phyloP scores from a whole-genome alignment of 1,284 basidiomycete genomes.

The Trichosporon ovoides region DNA sequence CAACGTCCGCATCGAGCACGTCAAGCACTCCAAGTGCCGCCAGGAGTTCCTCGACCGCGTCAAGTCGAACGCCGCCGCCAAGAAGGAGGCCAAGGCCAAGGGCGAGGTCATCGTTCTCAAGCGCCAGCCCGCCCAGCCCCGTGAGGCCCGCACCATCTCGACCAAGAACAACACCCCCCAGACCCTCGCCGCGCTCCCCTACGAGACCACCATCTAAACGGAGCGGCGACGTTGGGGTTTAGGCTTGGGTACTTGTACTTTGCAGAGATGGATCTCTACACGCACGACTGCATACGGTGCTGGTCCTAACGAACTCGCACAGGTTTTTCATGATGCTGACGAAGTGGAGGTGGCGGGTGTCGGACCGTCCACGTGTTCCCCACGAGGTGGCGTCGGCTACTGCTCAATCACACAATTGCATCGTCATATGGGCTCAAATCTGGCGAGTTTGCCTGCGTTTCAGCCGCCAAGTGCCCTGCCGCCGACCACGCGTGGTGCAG shows the following conservation, averaged over 20 bases:
- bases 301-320: no score
- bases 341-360: no score
- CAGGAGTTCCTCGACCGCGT: conserved; percentile 98
- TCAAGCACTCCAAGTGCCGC: conserved; percentile 96
- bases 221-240: conserved; percentile 9
- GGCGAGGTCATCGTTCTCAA: conserved; percentile 85
- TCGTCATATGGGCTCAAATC: no score
- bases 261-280: conserved; percentile 38
- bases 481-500: no score
- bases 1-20: conserved; percentile 97
- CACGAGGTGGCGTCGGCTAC: no score
- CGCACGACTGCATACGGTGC: not conserved
- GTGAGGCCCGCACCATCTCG: conserved; percentile 73
- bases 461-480: no score
- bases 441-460: no score
- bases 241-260: conserved; percentile 40
- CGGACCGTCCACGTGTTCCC: no score
- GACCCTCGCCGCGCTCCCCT: conserved; percentile 59
- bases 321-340: no score
- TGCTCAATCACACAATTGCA: no score
- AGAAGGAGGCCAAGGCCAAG: conserved; percentile 77
- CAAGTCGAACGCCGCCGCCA: conserved; percentile 82
- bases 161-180: conserved; percentile 58
- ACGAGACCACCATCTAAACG: conserved; percentile 51
- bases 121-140: conserved; percentile 79